These are phyloP conservation scores for Alternaria sp. DNA, from an alignment of 2,329 filamentous ascomycete species.

Conservation along the genomic window DNA sequence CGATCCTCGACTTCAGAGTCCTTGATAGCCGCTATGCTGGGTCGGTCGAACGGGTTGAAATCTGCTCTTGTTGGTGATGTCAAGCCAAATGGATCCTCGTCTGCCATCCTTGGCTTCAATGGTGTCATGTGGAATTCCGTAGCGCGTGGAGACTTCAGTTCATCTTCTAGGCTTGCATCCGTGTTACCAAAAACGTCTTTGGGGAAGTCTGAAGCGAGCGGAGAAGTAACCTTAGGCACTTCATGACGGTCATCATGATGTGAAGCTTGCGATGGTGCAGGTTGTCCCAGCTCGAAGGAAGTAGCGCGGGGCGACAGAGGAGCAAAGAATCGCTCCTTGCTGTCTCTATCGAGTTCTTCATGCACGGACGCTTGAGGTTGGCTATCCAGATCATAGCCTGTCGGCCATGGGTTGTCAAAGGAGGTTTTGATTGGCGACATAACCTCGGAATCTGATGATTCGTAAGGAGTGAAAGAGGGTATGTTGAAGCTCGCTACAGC, in stretches of 20 bases:
- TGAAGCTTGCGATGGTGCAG: conserved; percentile 3
- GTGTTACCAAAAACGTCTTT: conserved; percentile 38
- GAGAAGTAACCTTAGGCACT: conserved; percentile 46
- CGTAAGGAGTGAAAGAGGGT: conserved; percentile 27
- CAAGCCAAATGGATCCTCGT: conserved; percentile 50
- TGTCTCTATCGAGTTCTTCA: conserved; percentile 16
- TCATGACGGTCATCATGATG: conserved; percentile 4
- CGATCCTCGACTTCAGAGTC: conserved; percentile 36
- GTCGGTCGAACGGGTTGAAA: conserved; percentile 46
- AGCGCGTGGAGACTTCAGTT: conserved; percentile 47
- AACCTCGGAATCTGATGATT: conserved; percentile 29
- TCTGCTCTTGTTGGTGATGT: conserved; percentile 55
- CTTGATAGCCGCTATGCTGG: conserved; percentile 26
- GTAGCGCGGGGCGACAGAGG: conserved; percentile 33
- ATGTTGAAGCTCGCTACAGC: conserved; percentile 27
- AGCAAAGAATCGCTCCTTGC: conserved; percentile 26
- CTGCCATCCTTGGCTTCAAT: conserved; percentile 41
- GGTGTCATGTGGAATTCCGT: conserved; percentile 52
- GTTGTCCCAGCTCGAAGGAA: conserved; percentile 23
- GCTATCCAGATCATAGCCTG: conserved; percentile 32
- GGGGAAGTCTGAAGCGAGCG: conserved; percentile 51
- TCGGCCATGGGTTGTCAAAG: conserved; percentile 45
- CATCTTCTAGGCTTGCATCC: conserved; percentile 48
- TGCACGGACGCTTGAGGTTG: conserved; percentile 19
- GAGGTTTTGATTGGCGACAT: conserved; percentile 42